phyloP scores from a whole-genome alignment of 495 filamentous ascomycete genomes.

The Podospora pseudopauciseta region DNA sequence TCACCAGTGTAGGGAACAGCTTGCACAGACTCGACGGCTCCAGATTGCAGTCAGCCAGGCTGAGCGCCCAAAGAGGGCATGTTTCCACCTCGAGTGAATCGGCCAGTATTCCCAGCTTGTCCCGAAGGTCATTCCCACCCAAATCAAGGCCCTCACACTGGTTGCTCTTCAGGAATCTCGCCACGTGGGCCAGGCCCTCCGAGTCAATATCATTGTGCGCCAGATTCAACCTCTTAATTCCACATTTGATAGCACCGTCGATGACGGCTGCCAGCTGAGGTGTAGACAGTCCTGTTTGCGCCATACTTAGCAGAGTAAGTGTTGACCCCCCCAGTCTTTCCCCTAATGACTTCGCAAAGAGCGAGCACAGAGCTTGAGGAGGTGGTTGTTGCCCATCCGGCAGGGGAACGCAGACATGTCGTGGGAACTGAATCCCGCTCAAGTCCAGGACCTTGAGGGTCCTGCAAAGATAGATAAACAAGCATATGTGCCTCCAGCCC shows the following conservation, averaged over 20 bases:
- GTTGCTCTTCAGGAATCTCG: conserved; percentile 66
- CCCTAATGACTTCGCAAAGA: conserved; percentile 69
- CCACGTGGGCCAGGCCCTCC: conserved; percentile 70
- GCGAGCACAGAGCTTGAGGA: conserved; percentile 33
- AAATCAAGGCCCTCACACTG: conserved; percentile 87
- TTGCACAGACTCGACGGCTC: conserved; percentile 64
- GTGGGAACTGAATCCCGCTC: conserved; percentile 79
- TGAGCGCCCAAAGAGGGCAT: conserved; percentile 69
- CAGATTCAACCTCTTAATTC: conserved; percentile 71
- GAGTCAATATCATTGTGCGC: conserved; percentile 74
- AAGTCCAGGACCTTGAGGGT: conserved; percentile 84
- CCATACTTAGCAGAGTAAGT: conserved; percentile 80
- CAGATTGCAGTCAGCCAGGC: conserved; percentile 83
- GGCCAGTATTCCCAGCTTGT: conserved; percentile 65
- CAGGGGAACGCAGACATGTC: conserved; percentile 15
- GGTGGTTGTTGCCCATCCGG: conserved; percentile 11
- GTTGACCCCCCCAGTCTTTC: conserved; percentile 70
- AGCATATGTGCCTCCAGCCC: conserved; percentile 86
- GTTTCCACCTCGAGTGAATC: conserved; percentile 58
- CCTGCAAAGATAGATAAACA: conserved; percentile 86
- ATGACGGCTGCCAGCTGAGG: conserved; percentile 69
- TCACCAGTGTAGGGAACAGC: conserved; percentile 70
- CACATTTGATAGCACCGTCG: conserved; percentile 69
- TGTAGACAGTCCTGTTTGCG: conserved; percentile 67
- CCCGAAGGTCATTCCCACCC: conserved; percentile 78